Base-by-base conservation (phyloP, 176 grass and related monocot species). In the Hordeum vulgare region DNA sequence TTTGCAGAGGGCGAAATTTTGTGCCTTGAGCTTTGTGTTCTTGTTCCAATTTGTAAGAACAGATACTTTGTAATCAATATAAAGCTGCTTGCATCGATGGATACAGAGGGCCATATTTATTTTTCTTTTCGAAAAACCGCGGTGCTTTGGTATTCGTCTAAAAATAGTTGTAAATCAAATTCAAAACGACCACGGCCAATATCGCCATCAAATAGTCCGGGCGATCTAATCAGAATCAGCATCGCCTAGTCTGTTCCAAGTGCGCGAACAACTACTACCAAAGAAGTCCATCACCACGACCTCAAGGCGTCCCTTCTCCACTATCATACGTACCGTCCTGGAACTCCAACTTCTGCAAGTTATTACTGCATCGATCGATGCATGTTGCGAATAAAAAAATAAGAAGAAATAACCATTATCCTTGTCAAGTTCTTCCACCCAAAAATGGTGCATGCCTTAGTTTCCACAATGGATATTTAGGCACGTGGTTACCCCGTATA, bases 401-500 rank as follows among this genome's bases (percentile, higher is more conserved):
- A 35, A 35, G 34, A 35, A 35, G 34, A 35, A 35, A 53, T 8
- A 53, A 18, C 44, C 44, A 74, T 74, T 74, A 54, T 54, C 71
- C 11, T 53, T 1, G 44, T 33, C 66, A 71, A 60, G 29, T 67
- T 80, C 20, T 78, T 80, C 70, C 87, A 47, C 63, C 67, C 76
- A 67, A 14, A 14, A 64, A 64, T 74, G 57, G 26, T 42, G 26
- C 26, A 64, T 39, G 47, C 34, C 63, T 62, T 73, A 67, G 58
- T 11, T 49, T 28, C 70, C 70, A 84, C 44, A 53, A 61, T 74
- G 0, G 71, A 60, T 31, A 75, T 69, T 61, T 66, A 59, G 10
- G 76, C 87, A 80, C 87, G 81, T 89, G 76, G 59, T 53, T 53
- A 76, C 71, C 4, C 51, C 14, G 26, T 6, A 45, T 29, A 79